Percentiles rank a stretch among this genome's conserved stretches.
These are phyloP conservation scores for Tetrapisispora taiwanensis DNA, from an alignment of 805 yeast species.

Conservation along the genomic window DNA sequence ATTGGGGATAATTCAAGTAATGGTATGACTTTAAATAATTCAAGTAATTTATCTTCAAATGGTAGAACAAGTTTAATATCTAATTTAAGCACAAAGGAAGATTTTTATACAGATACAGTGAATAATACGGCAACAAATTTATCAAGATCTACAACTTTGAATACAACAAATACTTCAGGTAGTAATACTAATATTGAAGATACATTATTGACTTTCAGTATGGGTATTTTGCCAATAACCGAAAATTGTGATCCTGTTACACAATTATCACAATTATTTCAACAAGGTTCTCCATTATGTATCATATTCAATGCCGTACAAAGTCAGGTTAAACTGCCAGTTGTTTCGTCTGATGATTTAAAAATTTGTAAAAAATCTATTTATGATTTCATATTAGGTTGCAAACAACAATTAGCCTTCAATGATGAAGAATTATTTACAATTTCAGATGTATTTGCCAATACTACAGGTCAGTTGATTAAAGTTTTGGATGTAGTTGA, in stretches of 20 bases:
- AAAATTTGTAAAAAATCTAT: constrained; percentile 81
- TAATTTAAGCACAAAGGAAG: constrained; percentile 28
- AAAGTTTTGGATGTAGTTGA: constrained; percentile 67
- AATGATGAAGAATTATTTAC: constrained; percentile 81
- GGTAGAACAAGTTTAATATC: constrained; percentile 31
- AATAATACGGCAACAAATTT: constrained; percentile 21
- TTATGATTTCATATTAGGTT: constrained; percentile 81
- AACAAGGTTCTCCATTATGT: constrained; percentile 88
- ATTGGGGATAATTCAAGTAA: constrained; percentile 12
- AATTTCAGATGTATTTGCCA: constrained; percentile 79
- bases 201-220: constrained; percentile 48
- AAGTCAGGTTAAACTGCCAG: constrained; percentile 48
- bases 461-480: constrained; percentile 65
- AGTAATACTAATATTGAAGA: constrained; percentile 23
- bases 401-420: constrained; percentile 62
- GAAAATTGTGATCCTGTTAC: constrained; percentile 85
- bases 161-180: constrained; percentile 5
- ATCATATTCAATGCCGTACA: constrained; percentile 65
- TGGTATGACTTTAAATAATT: constrained; percentile 7
- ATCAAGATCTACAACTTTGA: constrained; percentile 8
- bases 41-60: constrained; percentile 4
- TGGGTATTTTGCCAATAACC: constrained; percentile 67
- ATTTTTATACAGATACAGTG: constrained; percentile 19
- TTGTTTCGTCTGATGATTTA: constrained; percentile 67
- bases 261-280: constrained; percentile 76